phyloP scores from a whole-genome alignment of 176 grass and related monocot species.

The Oryza nivara region DNA sequence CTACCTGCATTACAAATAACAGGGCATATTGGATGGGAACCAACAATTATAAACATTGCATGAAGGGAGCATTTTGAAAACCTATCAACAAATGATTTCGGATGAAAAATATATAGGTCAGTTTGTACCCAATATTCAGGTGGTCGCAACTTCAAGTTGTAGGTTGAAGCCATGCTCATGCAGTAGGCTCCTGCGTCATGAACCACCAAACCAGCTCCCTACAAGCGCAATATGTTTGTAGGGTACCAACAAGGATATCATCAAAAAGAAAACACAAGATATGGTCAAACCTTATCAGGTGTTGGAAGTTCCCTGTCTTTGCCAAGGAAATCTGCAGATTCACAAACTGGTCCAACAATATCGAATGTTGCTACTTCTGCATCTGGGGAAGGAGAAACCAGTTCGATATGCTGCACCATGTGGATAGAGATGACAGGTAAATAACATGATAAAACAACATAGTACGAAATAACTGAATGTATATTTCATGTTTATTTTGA shows the following conservation, averaged over 20 bases:
- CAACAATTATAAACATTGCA: neutral
- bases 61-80: neutral
- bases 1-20: slow-evolving; percentile 48
- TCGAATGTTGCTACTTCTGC: slow-evolving; percentile 70
- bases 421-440: slow-evolving; percentile 20
- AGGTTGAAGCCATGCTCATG: slow-evolving; percentile 99
- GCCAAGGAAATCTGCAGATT: slow-evolving; percentile 96
- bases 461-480: neutral
- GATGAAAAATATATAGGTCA: neutral
- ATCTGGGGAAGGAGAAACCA: slow-evolving; percentile 62
- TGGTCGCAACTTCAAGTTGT: slow-evolving; percentile 92
- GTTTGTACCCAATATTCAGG: slow-evolving; percentile 87
- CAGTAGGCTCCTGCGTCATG: slow-evolving; percentile 96
- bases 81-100: neutral
- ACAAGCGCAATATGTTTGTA: slow-evolving; percentile 23
- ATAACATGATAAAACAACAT: neutral
- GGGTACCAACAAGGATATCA: neutral
- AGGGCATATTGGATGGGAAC: neutral
- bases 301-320: slow-evolving; percentile 85
- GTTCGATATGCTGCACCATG: slow-evolving; percentile 73
- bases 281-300: slow-evolving; percentile 64
- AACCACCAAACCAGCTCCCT: slow-evolving; percentile 94
- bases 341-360: slow-evolving; percentile 98
- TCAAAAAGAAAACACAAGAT: slow-evolving; percentile 14
- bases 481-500: neutral